phyloP scores from a whole-genome alignment of 1,284 basidiomycete genomes.

The Papiliotrema fonsecae region DNA sequence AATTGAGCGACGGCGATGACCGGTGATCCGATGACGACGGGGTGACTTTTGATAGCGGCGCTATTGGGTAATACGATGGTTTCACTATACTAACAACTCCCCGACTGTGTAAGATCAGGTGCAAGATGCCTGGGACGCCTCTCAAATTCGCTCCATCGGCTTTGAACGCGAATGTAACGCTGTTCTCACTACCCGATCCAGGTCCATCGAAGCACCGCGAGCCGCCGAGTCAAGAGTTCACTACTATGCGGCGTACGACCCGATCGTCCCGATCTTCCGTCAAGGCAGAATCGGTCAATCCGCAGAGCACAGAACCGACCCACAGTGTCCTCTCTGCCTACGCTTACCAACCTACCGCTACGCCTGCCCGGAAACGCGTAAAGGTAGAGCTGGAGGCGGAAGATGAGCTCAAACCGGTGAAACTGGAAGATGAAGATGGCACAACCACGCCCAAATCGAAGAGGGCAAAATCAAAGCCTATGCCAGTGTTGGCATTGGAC shows the following conservation, averaged over 20 bases:
- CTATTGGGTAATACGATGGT: too few species aligned
- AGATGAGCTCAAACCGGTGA: conserved; percentile 1
- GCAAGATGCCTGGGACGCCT: too few species aligned
- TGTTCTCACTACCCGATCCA: too few species aligned
- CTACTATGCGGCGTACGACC: conserved; percentile 6
- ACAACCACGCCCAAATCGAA: conserved; percentile 19
- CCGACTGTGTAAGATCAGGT: too few species aligned
- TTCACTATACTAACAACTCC: too few species aligned
- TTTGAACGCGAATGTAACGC: too few species aligned
- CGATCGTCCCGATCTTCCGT: conserved; percentile 3
- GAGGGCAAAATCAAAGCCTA: conserved; percentile 29
- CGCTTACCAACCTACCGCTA: conserved; percentile 3
- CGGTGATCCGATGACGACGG: too few species aligned
- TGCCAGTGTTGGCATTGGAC: conserved; percentile 56
- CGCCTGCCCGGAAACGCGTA: conserved; percentile 8
- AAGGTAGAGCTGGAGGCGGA: conserved; percentile 7
- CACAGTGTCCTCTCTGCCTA: conserved; percentile 4
- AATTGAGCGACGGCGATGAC: neutral
- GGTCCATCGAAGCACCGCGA: too few species aligned
- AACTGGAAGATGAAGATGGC: neutral
- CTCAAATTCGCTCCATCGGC: too few species aligned
- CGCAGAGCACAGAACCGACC: too few species aligned
- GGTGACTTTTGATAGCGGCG: neutral
- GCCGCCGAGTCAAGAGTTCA: too few species aligned
- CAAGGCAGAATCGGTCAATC: neutral